Evolutionary conservation across 805 yeast species (phyloP).

Genomic region (Yarrowia porcina): DNA sequence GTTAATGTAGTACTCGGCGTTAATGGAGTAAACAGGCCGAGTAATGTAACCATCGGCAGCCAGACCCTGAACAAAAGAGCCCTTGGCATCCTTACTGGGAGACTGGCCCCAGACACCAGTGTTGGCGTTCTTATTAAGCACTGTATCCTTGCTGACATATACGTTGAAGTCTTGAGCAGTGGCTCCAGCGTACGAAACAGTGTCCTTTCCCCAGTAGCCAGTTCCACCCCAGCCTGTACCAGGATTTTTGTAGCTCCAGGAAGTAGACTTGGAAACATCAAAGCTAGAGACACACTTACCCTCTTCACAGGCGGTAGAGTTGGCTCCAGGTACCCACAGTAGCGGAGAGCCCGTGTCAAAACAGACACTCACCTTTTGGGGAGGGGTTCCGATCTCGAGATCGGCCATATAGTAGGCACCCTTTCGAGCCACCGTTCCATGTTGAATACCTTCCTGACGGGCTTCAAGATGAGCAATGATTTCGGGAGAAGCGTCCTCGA

Average conservation of each 20-base stretch:
- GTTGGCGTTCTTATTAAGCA: background rate
- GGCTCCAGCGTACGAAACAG: background rate
- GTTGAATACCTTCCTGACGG: background rate
- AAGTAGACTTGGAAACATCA: background rate
- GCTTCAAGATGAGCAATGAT: background rate
- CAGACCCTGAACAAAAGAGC: background rate
- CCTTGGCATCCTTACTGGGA: background rate
- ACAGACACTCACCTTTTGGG: background rate
- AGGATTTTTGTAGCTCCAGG: background rate
- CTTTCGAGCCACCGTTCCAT: background rate
- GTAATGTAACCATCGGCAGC: background rate
- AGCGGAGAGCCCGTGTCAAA: background rate
- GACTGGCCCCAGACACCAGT: background rate
- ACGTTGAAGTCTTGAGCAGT: background rate
- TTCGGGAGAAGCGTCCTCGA: background rate
- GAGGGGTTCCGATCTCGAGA: background rate
- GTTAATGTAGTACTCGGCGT: background rate
- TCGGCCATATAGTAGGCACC: background rate
- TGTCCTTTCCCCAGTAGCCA: background rate
- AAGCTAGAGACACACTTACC: background rate
- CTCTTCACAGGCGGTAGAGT: background rate
- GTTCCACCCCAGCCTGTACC: background rate
- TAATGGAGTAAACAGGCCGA: background rate
- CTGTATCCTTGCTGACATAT: background rate
- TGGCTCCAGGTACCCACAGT: background rate